phyloP scores from a whole-genome alignment of 495 filamentous ascomycete species.

The Penicillium robsamsonii region DNA sequence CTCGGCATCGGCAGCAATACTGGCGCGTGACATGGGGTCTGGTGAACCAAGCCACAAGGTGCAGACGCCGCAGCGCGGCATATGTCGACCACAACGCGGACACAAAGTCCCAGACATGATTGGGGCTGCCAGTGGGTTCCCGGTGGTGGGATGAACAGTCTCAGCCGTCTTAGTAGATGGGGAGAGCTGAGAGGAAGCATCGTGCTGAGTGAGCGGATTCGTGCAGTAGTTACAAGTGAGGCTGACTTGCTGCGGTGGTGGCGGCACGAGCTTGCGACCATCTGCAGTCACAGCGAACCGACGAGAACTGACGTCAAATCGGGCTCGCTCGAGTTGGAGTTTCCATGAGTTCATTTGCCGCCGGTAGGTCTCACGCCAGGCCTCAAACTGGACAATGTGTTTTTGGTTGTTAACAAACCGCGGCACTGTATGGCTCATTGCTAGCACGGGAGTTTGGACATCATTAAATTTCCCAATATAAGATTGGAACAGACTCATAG shows the following conservation, averaged over 20 bases:
- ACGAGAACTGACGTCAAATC: slow-evolving; percentile 56
- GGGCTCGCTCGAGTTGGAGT: slow-evolving; percentile 60
- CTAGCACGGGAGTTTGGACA: slow-evolving; percentile 83
- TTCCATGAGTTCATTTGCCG: slow-evolving; percentile 75
- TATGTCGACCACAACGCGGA: slow-evolving; percentile 79
- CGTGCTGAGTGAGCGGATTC: slow-evolving; percentile 44
- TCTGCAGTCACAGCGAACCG: slow-evolving; percentile 62
- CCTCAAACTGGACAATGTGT: slow-evolving; percentile 57
- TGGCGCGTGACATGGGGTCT: slow-evolving; percentile 60
- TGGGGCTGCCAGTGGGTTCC: slow-evolving; percentile 38
- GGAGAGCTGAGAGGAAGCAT: slow-evolving; percentile 39
- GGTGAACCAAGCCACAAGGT: slow-evolving; percentile 79
- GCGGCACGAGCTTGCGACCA: slow-evolving; percentile 61
- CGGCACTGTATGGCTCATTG: slow-evolving; percentile 77
- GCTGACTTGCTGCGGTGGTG: slow-evolving; percentile 71
- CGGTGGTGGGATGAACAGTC: slow-evolving; percentile 37
- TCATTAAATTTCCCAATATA: slow-evolving; percentile 87
- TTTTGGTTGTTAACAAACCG: slow-evolving; percentile 69
- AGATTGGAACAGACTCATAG: slow-evolving; percentile 79
- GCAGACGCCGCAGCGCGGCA: slow-evolving; percentile 88
- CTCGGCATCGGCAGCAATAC: slow-evolving; percentile 49
- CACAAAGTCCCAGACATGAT: slow-evolving; percentile 60
- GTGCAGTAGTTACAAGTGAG: slow-evolving; percentile 85
- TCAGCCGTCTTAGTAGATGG: slow-evolving; percentile 29
- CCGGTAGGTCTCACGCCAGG: slow-evolving; percentile 82